A percentile compares a stretch with the other conserved stretches of the same genome.
These are phyloP conservation scores for Lentinula lateritia DNA, from an alignment of 768 basidiomycete genomes.

Conservation along the genomic window DNA sequence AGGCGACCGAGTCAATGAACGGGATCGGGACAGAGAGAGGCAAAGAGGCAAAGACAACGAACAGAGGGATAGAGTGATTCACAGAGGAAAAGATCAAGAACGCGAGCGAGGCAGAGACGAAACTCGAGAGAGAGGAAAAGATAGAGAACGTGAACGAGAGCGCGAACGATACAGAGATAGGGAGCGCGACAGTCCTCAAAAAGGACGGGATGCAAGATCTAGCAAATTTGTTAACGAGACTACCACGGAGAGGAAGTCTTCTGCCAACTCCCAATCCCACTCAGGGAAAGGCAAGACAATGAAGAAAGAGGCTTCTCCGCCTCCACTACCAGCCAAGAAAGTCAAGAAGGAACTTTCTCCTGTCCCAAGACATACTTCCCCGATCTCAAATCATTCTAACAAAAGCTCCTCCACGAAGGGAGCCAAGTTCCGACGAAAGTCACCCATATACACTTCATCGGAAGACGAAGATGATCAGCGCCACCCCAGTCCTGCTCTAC, in stretches of 20 bases:
- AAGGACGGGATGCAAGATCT: conserved; percentile 15
- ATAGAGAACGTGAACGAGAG: background rate
- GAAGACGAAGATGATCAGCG: conserved; percentile 49
- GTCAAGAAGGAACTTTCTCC: conserved; percentile 31
- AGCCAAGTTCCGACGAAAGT: conserved; percentile 42
- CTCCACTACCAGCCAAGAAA: conserved; percentile 15
- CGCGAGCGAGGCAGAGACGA: background rate
- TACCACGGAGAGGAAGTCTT: conserved; percentile 9
- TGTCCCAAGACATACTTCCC: conserved; percentile 17
- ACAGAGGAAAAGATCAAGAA: conserved; percentile 6
- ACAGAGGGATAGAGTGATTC: background rate
- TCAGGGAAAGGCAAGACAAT: background rate
- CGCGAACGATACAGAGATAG: background rate
- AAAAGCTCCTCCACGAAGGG: conserved; percentile 10
- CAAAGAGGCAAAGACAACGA: background rate
- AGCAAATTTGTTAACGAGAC: background rate
- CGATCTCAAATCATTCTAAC: conserved; percentile 9
- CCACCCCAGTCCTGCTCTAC: conserved; percentile 17
- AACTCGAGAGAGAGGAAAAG: background rate
- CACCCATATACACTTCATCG: conserved; percentile 64
- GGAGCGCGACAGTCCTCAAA: background rate
- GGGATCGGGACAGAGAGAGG: background rate
- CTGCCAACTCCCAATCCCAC: background rate
- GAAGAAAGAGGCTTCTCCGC: conserved; percentile 12
- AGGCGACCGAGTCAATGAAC: background rate